These are phyloP conservation scores for Pseudopyrenochaeta lycopersici DNA, from an alignment of 2,329 filamentous ascomycete species.

Conservation along the genomic window DNA sequence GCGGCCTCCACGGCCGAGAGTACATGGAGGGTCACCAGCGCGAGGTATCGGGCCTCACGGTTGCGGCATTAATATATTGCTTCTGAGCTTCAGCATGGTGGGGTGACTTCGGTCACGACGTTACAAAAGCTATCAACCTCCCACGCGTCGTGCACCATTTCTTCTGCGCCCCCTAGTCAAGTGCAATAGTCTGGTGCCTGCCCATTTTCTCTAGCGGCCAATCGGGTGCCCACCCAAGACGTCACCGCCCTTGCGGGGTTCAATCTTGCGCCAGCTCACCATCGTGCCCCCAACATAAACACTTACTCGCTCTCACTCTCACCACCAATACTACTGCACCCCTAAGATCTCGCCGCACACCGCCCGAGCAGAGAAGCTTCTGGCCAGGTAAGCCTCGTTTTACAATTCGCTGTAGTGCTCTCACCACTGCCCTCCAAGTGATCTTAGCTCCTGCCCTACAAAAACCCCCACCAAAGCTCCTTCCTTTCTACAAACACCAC, in stretches of 20 bases:
- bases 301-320: slow-evolving; percentile 21
- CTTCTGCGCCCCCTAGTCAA: slow-evolving; percentile 24
- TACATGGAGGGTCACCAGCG: background rate
- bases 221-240: slow-evolving; percentile 32
- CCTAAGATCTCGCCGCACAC: slow-evolving; percentile 28
- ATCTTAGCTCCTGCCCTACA: slow-evolving; percentile 29
- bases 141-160: slow-evolving; percentile 20
- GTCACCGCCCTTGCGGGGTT: slow-evolving; percentile 43
- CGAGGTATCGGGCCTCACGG: slow-evolving; percentile 6
- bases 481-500: slow-evolving; percentile 13
- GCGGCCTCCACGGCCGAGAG: slow-evolving; percentile 40
- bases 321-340: slow-evolving; percentile 23
- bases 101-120: slow-evolving; percentile 6
- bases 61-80: slow-evolving; percentile 38
- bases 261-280: slow-evolving; percentile 30
- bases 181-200: slow-evolving; percentile 15
- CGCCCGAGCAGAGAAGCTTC: slow-evolving; percentile 29
- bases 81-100: slow-evolving; percentile 5
- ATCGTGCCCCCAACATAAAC: slow-evolving; percentile 35
- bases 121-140: slow-evolving; percentile 11
- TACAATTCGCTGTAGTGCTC: slow-evolving; percentile 13
- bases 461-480: slow-evolving; percentile 34
- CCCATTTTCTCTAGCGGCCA: slow-evolving; percentile 24
- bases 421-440: slow-evolving; percentile 9
- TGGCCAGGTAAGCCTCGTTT: slow-evolving; percentile 25